phyloP scores from a whole-genome alignment of 139 green algal genomes.

The Tetradesmus lagerheimii region DNA sequence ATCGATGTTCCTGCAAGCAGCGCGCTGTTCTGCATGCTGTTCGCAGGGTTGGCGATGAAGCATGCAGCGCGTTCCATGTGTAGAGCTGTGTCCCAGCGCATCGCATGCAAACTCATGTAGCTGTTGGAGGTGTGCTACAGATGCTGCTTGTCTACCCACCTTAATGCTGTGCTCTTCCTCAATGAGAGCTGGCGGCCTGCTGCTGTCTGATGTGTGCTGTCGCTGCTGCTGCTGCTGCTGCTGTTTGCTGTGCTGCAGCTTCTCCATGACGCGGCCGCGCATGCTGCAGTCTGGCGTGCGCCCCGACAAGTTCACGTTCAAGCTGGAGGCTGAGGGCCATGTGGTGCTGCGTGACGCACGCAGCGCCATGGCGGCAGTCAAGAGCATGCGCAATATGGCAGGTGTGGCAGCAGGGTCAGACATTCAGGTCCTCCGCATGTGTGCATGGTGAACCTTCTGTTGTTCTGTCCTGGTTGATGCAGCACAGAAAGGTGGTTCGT shows the following conservation, averaged over 20 bases:
- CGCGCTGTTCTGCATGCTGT: not conserved
- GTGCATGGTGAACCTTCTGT: no score
- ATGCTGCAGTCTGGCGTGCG: constrained; percentile 40
- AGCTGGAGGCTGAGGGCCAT: constrained; percentile 30
- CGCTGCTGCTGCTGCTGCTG: not conserved
- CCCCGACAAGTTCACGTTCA: constrained; percentile 26
- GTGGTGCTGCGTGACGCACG: constrained; percentile 27
- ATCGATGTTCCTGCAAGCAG: not conserved
- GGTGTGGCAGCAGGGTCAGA: not conserved
- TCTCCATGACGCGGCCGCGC: not conserved
- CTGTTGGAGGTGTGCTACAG: not conserved
- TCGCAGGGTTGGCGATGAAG: no score
- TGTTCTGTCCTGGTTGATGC: no score
- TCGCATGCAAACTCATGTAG: no score
- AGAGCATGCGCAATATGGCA: constrained; percentile 27
- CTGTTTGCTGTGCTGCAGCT: constrained; percentile 41
- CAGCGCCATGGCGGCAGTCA: constrained; percentile 25
- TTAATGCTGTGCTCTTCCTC: not conserved
- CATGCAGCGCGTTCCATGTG: no score
- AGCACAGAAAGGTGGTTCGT: no score
- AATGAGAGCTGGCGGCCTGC: not conserved
- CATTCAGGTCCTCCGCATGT: no score
- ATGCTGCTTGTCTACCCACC: not conserved
- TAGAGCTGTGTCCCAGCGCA: no score
- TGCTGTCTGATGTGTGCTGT: not conserved